Conservation (phyloP, 768 basidiomycete genomes). For the Gyrodon lividus region DNA sequence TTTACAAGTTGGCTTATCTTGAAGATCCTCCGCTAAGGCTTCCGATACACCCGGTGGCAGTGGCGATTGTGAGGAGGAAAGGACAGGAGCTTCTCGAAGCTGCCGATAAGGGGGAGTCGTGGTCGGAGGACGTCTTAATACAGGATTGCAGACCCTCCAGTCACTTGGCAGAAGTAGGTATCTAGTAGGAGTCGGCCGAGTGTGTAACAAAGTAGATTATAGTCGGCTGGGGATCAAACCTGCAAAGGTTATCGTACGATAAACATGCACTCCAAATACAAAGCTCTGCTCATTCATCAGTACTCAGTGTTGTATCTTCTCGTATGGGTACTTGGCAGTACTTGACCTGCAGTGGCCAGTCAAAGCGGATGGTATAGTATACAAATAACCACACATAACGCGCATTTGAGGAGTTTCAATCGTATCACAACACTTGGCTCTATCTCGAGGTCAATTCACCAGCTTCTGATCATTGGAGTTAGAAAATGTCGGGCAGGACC, state of each 20-base stretch:
- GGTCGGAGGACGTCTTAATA: constrained; percentile 17
- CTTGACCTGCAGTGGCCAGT: too few species aligned
- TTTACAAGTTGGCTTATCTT: constrained; percentile 7
- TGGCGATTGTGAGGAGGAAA: neutral
- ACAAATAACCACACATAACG: neutral
- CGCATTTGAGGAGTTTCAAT: neutral
- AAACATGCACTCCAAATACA: too few species aligned
- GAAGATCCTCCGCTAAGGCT: constrained; percentile 18
- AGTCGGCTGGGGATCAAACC: too few species aligned
- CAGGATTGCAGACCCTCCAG: neutral
- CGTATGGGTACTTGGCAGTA: too few species aligned
- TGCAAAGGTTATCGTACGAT: too few species aligned
- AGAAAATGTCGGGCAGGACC: neutral
- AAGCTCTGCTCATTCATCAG: too few species aligned
- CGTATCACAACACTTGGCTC: neutral
- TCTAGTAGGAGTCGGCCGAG: too few species aligned
- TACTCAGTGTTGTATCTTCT: too few species aligned
- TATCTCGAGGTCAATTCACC: too few species aligned
- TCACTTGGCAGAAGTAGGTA: neutral
- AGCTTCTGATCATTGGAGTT: neutral
- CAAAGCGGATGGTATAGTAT: too few species aligned
- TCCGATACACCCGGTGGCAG: constrained; percentile 5
- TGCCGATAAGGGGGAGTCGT: constrained; percentile 17
- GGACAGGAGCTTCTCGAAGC: constrained; percentile 10
- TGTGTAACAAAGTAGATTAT: too few species aligned